Percentiles rank a stretch among this genome's conserved stretches.
phyloP scores from a whole-genome alignment of 2,329 filamentous ascomycete genomes.

The Botryotinia globosa region DNA sequence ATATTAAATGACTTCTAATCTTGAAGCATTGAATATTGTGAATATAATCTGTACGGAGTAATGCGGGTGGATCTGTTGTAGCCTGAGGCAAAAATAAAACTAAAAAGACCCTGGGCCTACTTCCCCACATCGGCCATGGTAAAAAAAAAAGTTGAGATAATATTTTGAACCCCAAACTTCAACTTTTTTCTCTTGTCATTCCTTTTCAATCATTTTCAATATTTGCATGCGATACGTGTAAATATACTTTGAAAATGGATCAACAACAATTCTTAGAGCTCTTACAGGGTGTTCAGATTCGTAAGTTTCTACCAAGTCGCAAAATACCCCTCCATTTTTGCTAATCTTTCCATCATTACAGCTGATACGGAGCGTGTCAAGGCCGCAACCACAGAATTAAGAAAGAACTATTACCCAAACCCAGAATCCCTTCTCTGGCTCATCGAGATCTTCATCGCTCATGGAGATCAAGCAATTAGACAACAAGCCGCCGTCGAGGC shows the following conservation, averaged over 20 bases:
- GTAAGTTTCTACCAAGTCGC: constrained; percentile 53
- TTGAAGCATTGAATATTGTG: neutral
- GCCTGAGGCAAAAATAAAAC: neutral
- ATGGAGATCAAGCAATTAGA: constrained; percentile 60
- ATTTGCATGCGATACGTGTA: constrained; percentile 16
- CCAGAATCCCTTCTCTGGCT: constrained; percentile 81
- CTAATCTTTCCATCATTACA: constrained; percentile 42
- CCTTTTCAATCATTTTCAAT: neutral
- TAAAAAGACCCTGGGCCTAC: neutral
- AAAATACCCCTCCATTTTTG: constrained; percentile 22
- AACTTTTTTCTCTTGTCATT: neutral
- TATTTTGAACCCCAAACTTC: neutral
- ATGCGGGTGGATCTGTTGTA: neutral
- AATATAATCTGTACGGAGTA: too few species aligned
- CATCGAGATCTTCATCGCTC: constrained; percentile 81
- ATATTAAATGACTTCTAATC: neutral
- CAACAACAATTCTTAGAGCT: constrained; percentile 81
- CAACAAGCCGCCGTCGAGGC: constrained; percentile 92
- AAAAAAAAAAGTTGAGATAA: neutral
- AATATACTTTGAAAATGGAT: constrained; percentile 55
- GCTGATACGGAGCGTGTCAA: constrained; percentile 89
- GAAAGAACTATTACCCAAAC: constrained; percentile 89
- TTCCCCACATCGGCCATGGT: neutral
- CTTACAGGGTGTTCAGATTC: constrained; percentile 82
- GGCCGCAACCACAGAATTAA: constrained; percentile 82